phyloP scores from a whole-genome alignment of 495 filamentous ascomycete species.

The Pyrenula massariospora region DNA sequence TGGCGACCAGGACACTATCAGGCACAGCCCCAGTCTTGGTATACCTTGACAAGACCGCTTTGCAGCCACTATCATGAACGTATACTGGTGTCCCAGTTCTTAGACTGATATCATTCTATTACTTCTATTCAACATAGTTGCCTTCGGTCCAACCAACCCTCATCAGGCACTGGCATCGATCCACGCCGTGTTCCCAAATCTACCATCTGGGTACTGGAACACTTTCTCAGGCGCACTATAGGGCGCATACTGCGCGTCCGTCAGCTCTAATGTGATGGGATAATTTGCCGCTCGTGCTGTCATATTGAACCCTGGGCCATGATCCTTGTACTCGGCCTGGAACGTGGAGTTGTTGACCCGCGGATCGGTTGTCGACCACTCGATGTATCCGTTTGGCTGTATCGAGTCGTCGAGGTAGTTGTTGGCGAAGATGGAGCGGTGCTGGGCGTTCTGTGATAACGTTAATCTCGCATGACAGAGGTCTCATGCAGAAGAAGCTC shows the following conservation, averaged over 20 bases:
- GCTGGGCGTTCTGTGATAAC: conserved; percentile 36
- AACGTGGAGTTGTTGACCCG: conserved; percentile 32
- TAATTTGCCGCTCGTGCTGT: conserved; percentile 28
- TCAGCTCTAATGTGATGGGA: conserved; percentile 29
- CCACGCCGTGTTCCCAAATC: conserved; percentile 38
- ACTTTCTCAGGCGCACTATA: conserved; percentile 39
- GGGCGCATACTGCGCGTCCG: conserved; percentile 18
- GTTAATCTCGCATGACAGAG: neutral
- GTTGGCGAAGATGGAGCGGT: conserved; percentile 39
- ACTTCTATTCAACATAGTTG: neutral
- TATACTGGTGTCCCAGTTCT: neutral
- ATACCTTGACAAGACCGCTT: too few species aligned
- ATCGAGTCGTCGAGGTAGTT: conserved; percentile 42
- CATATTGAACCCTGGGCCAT: conserved; percentile 42
- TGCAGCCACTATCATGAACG: neutral
- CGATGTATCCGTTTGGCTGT: conserved; percentile 36
- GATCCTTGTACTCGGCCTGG: conserved; percentile 42
- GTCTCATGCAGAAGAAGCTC: neutral
- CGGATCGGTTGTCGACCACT: conserved; percentile 30
- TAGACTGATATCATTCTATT: neutral
- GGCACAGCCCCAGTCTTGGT: neutral
- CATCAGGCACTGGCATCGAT: conserved; percentile 27
- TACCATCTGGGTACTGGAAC: conserved; percentile 36
- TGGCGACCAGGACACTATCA: neutral
- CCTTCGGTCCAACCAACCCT: neutral